Percentiles rank a stretch among this genome's conserved stretches.
Evolutionary conservation across 139 green algal species (phyloP).

Genomic region (Deuterostichococcus epilithicus): DNA sequence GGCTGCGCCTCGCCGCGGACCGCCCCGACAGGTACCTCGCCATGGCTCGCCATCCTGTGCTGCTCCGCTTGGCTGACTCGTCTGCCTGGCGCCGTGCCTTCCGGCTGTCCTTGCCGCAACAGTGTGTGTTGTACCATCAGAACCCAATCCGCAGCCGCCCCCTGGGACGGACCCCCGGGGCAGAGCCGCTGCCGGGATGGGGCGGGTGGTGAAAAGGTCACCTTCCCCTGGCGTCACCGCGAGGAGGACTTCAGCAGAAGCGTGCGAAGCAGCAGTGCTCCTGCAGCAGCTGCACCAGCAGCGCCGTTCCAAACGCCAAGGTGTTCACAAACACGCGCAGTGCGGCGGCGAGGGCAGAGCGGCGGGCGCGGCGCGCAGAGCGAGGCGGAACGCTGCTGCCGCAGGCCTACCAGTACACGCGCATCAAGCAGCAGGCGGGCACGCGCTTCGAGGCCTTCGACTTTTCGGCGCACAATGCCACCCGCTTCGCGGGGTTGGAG

Average conservation of each 20-base stretch:
- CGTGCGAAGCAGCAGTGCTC: not conserved
- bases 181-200: too few species aligned
- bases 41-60: too few species aligned
- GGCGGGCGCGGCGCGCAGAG: conserved; percentile 26
- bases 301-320: too few species aligned
- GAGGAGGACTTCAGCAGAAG: conserved; percentile 11
- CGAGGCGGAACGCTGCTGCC: conserved; percentile 59
- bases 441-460: conserved; percentile 79
- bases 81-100: too few species aligned
- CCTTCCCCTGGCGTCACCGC: not conserved
- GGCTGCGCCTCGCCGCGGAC: conserved; percentile 21
- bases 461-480: conserved; percentile 81
- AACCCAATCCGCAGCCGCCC: too few species aligned
- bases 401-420: conserved; percentile 55
- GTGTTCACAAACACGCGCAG: not conserved
- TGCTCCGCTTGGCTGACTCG: too few species aligned
- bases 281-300: not conserved
- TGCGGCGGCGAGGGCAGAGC: conserved; percentile 20
- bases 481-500: conserved; percentile 87
- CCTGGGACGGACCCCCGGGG: too few species aligned
- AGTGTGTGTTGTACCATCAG: too few species aligned
- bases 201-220: conserved; percentile 1
- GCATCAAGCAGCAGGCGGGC: conserved; percentile 51
- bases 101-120: too few species aligned
- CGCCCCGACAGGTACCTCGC: not conserved